phyloP scores from a whole-genome alignment of 148 eudicot species.

The Cornus florida region DNA sequence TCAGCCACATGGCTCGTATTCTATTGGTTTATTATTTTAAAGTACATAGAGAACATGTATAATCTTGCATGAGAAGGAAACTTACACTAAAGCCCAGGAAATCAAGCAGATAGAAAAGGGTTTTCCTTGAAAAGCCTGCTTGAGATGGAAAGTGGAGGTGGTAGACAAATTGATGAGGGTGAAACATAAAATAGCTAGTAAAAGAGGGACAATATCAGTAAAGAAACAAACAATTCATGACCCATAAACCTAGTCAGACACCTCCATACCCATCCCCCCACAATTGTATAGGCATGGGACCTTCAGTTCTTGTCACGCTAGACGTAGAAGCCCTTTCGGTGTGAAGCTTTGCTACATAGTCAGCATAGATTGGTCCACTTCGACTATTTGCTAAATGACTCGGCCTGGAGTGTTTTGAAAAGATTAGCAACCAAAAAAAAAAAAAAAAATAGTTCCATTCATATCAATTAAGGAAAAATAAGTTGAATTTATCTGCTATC shows the following conservation, averaged over 20 bases:
- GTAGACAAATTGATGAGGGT: slow-evolving; percentile 33
- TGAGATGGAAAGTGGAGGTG: slow-evolving; percentile 9
- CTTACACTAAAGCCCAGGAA: slow-evolving; percentile 2
- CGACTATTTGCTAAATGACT: slow-evolving; percentile 7
- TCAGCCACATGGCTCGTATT: slow-evolving; percentile 1
- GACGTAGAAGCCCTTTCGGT: slow-evolving; percentile 28
- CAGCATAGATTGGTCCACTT: slow-evolving; percentile 23
- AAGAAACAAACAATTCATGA: slow-evolving; percentile 22
- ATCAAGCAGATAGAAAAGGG: neutral
- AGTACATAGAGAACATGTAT: neutral
- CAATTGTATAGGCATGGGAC: slow-evolving; percentile 11
- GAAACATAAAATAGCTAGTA: slow-evolving; percentile 27
- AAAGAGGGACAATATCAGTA: slow-evolving; percentile 24
- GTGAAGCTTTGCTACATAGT: slow-evolving; percentile 25
- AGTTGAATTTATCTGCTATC: neutral
- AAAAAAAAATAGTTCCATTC: neutral
- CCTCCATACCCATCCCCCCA: slow-evolving; percentile 14
- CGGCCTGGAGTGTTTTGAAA: neutral
- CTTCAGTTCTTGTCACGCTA: slow-evolving; percentile 15
- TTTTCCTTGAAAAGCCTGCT: neutral
- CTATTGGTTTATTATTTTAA: neutral
- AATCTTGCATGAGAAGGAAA: slow-evolving; percentile 16
- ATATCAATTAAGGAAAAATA: neutral
- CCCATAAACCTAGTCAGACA: slow-evolving; percentile 28
- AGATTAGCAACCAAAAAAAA: too few relatives aligned